Evolutionary conservation across 2,329 filamentous ascomycete genomes (phyloP).

Genomic region (Penicillium sp.): DNA sequence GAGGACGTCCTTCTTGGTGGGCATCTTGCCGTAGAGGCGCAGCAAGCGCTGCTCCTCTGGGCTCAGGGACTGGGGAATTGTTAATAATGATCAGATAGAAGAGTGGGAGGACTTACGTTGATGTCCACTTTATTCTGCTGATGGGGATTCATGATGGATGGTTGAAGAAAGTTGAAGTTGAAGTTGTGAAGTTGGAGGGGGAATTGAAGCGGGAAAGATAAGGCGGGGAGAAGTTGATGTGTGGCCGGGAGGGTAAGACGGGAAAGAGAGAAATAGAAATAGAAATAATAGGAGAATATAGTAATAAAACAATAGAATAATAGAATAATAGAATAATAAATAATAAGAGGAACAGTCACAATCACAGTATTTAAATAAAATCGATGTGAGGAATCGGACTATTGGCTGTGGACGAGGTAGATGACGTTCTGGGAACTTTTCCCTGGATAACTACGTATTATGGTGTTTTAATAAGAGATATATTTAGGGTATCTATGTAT

Average conservation of each 20-base stretch:
- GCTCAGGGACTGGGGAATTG: conserved; percentile 68
- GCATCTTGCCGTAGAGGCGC: conserved; percentile 95
- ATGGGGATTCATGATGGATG: conserved; percentile 78
- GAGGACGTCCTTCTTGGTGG: conserved; percentile 91
- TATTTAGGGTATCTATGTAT: background rate
- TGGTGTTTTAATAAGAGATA: background rate
- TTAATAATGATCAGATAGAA: background rate
- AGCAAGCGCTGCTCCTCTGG: conserved; percentile 96
- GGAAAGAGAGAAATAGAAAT: too few species aligned
- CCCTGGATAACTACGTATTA: background rate
- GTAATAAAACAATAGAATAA: background rate
- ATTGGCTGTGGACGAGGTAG: background rate
- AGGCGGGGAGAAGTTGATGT: conserved; percentile 7
- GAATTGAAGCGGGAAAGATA: conserved; percentile 10
- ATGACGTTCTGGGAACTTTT: background rate
- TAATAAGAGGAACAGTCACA: background rate
- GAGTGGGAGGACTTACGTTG: conserved; percentile 65
- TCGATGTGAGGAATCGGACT: background rate
- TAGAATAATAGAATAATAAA: background rate
- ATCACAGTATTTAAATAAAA: background rate
- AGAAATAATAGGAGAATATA: background rate
- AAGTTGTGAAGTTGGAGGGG: background rate
- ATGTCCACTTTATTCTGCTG: conserved; percentile 99
- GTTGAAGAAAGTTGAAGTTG: conserved; percentile 7
- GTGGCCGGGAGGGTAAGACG: background rate